Conservation (phyloP, 257 asterid species). For the Scutellaria galericulata region DNA sequence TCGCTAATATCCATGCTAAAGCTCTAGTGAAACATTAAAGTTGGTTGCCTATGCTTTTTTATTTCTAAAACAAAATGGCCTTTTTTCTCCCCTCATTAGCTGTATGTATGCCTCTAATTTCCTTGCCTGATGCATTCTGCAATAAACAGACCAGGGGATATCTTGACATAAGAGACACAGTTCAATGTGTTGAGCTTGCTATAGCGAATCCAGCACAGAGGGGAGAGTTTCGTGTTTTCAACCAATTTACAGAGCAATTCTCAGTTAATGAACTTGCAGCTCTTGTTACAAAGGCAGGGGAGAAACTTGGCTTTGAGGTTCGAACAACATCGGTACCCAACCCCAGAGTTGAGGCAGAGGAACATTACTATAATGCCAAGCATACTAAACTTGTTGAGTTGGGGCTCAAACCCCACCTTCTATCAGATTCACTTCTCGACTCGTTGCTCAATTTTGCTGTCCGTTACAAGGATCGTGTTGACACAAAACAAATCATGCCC, state of each 20-base stretch:
- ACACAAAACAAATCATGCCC: conserved; percentile 89
- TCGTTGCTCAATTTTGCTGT: conserved; percentile 81
- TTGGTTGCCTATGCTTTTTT: too few relatives aligned
- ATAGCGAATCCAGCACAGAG: conserved; percentile 90
- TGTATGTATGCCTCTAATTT: background rate
- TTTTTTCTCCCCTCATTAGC: too few relatives aligned
- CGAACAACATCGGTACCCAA: conserved; percentile 73
- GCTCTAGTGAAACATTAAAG: too few relatives aligned
- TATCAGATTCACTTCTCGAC: conserved; percentile 94
- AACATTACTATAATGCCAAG: conserved; percentile 93
- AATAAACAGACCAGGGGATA: conserved; percentile 86
- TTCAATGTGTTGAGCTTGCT: conserved; percentile 92
- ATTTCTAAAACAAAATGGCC: too few relatives aligned
- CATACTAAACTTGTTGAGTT: conserved; percentile 86
- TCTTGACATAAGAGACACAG: conserved; percentile 94
- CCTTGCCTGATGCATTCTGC: conserved; percentile 7
- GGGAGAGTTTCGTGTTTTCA: conserved; percentile 90
- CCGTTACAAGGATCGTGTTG: conserved; percentile 80
- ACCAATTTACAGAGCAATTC: conserved; percentile 94
- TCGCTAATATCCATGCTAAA: too few relatives aligned
- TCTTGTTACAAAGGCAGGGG: conserved; percentile 84
- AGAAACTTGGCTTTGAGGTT: conserved; percentile 85
- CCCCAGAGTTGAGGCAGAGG: conserved; percentile 98
- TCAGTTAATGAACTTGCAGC: conserved; percentile 93
- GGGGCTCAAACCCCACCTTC: conserved; percentile 90